Percentiles rank a stretch among this genome's conserved stretches.
Conservation (phyloP, 2,329 filamentous ascomycete genomes). For the Aspergillus novofumigatus region DNA sequence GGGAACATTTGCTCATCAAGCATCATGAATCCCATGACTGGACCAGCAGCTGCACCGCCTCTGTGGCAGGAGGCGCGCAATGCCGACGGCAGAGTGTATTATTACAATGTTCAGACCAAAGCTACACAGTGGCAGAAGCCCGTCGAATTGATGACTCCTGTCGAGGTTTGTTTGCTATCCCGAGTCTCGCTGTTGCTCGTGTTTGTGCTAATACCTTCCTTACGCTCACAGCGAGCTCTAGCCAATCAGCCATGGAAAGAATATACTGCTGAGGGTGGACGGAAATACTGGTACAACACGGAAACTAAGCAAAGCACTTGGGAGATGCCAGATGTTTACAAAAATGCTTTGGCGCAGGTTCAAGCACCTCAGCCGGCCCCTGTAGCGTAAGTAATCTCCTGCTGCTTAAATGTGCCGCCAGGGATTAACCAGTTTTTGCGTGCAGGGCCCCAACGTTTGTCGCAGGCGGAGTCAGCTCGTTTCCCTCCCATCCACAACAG, state of each 20-base stretch:
- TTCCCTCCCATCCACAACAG: constrained; percentile 37
- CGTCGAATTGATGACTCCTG: constrained; percentile 75
- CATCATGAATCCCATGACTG: constrained; percentile 54
- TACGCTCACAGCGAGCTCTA: constrained; percentile 62
- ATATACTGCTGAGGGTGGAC: constrained; percentile 78
- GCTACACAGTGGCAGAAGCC: constrained; percentile 94
- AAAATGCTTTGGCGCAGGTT: constrained; percentile 63
- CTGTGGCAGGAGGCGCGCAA: constrained; percentile 79
- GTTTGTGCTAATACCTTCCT: constrained; percentile 13
- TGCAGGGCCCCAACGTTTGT: constrained; percentile 52
- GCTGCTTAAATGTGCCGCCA: neutral
- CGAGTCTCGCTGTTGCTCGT: constrained; percentile 1
- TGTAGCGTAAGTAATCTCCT: constrained; percentile 40
- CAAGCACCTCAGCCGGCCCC: constrained; percentile 41
- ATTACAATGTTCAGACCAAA: constrained; percentile 83
- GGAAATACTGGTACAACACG: constrained; percentile 93
- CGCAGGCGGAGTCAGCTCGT: constrained; percentile 51
- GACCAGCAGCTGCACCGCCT: constrained; percentile 48
- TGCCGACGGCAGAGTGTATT: constrained; percentile 80
- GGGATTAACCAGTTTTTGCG: constrained; percentile 37
- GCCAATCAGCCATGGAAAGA: constrained; percentile 88
- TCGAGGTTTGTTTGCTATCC: constrained; percentile 58
- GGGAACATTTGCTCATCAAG: constrained; percentile 2
- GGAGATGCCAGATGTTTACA: constrained; percentile 86
- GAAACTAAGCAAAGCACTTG: constrained; percentile 90